A percentile compares a stretch with the other conserved stretches of the same genome.
Evolutionary conservation across 495 filamentous ascomycete genomes (phyloP).

Genomic region (Xylaria venustula): DNA sequence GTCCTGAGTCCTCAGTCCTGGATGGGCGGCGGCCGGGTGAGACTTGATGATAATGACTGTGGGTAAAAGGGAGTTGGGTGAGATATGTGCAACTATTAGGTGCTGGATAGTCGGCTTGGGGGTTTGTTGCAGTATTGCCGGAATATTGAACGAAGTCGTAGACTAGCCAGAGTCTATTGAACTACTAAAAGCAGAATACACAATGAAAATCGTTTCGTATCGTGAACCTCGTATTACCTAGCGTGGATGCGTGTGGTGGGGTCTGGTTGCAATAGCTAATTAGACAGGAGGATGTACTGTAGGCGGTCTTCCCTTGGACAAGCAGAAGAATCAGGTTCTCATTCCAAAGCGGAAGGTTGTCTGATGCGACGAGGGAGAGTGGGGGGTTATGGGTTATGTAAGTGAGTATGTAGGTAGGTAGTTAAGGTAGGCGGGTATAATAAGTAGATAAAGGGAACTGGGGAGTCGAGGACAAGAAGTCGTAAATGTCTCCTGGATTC

Average conservation of each 20-base stretch:
- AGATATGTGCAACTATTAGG: conserved; percentile 12
- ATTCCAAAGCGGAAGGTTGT: conserved; percentile 5
- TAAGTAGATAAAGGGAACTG: conserved; percentile 3
- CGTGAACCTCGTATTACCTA: conserved; percentile 12
- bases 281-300: conserved; percentile 10
- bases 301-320: conserved; percentile 10
- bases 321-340: not conserved
- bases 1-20: too few species aligned
- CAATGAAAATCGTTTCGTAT: conserved; percentile 10
- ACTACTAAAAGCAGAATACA: conserved; percentile 4
- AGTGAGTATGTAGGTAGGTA: too few species aligned
- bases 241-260: conserved; percentile 7
- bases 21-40: not conserved
- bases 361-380: conserved; percentile 5
- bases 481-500: conserved; percentile 8
- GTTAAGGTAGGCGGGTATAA: not conserved
- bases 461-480: conserved; percentile 6
- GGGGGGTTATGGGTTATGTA: too few species aligned
- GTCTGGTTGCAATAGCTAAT: conserved; percentile 5
- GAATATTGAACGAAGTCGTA: conserved; percentile 13
- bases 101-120: conserved; percentile 5
- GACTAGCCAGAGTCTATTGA: conserved; percentile 20
- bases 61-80: not conserved
- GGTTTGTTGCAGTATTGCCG: conserved; percentile 12
- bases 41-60: not conserved